A percentile compares a stretch with the other conserved stretches of the same genome.
phyloP scores from a whole-genome alignment of 139 green algal species.

The Limnomonas spitsbergensis region DNA sequence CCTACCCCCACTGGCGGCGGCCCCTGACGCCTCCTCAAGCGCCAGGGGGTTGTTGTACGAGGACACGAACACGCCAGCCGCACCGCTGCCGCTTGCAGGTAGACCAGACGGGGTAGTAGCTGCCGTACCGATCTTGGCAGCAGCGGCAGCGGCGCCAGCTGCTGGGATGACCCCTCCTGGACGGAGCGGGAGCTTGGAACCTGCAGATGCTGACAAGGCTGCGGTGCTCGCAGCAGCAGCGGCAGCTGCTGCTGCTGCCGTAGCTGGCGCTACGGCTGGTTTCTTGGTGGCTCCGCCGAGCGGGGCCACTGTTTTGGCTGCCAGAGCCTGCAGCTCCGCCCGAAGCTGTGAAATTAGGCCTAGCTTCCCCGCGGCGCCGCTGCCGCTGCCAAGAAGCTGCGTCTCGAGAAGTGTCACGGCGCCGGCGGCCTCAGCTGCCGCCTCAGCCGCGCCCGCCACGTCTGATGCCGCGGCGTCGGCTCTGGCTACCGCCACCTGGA shows the following conservation, averaged over 20 bases:
- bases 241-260: neutral
- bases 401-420: neutral
- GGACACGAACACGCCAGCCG: no score
- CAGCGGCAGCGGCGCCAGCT: neutral
- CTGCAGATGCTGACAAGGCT: no score
- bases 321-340: neutral
- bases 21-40: no score
- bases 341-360: neutral
- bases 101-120: no score
- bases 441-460: neutral
- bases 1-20: no score
- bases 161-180: no score
- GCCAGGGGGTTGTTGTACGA: no score
- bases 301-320: neutral
- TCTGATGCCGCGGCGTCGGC: neutral
- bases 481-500: neutral
- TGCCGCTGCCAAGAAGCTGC: neutral
- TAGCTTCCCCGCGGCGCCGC: neutral
- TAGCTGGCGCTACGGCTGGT: neutral
- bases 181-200: no score
- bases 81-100: no score
- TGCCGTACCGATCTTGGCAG: no score
- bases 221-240: neutral
- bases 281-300: neutral
- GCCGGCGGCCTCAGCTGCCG: neutral